Base-by-base conservation (phyloP, 176 grass and related monocot species). In the Phoenix roebelenii region DNA sequence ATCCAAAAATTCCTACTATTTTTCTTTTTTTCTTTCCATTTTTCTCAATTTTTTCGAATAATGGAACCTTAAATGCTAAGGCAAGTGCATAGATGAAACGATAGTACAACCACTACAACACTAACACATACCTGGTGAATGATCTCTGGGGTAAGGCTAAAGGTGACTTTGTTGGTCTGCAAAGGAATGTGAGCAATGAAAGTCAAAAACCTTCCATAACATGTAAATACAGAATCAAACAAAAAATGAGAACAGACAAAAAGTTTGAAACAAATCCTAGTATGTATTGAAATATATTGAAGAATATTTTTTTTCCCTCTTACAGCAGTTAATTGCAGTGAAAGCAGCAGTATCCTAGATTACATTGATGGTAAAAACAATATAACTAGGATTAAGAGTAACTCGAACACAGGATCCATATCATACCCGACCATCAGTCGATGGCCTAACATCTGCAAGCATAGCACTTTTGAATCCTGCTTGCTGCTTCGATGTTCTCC, bases 141-240 rank as follows among this genome's bases (percentile, higher is more conserved):
- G 58, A 88, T 96, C 83, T 96, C 92, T 24, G 92, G 68, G 17
- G 83, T 96, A 25, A 96, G 72, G 74, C 71, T 90, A 58, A 96
- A 96, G 25, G 87, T 96, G 65, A 96, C 87, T 65, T 96, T 96
- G 60, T 96, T 96, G 7, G 92, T 90, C 92, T 96, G 87, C 68
- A 73, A 76, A 35, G 75, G 72, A 51, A 72, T 73, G 61, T 10
- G 26, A 58, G 73, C 32, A 51, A 24, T 59, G 61, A 64, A 30
- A 61, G 69, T 52, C 49, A 67, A 16, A 30, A 30, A 50, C 20
- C 4, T 18, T 18, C 17, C 50, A 15, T 23, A 48, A 16, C 49
- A 49, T 2, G 54, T 5, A 26, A 32, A 4, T 19, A 25, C 18
- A 18, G 16, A 24, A 30, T 54, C 17, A 19, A 50, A 50, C 44